Evolutionary conservation across 257 asterid species (phyloP).

Genomic region (Penstemon eatonii): DNA sequence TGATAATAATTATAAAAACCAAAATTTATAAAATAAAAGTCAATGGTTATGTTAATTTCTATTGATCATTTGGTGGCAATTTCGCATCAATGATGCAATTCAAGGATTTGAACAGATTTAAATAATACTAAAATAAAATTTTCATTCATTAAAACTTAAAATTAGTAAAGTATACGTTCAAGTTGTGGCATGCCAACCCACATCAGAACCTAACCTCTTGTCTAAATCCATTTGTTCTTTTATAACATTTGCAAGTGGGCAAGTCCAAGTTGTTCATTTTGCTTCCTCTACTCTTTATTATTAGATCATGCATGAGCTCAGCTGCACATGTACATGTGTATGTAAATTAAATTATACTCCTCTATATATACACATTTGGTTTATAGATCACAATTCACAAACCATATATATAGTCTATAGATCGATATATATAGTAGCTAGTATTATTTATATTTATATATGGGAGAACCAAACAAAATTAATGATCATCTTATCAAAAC

Average conservation of each 20-base stretch:
- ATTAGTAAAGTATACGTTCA: background rate
- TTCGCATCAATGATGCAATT: background rate
- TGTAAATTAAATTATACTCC: too few relatives aligned
- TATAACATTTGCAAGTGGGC: background rate
- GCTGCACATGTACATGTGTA: too few relatives aligned
- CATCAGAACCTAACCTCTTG: constrained; percentile 9
- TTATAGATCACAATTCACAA: too few relatives aligned
- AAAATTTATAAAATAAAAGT: background rate
- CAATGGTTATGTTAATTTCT: background rate
- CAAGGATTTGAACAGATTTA: background rate
- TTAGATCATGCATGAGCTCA: too few relatives aligned
- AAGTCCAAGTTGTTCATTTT: too few relatives aligned
- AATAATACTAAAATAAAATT: background rate
- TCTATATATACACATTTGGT: too few relatives aligned
- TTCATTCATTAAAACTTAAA: background rate
- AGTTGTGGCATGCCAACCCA: background rate
- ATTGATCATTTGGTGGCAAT: constrained; percentile 1
- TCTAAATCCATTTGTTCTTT: background rate
- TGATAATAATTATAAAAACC: background rate
- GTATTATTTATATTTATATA: too few relatives aligned
- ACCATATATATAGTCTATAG: too few relatives aligned
- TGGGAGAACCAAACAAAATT: background rate
- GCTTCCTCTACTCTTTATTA: too few relatives aligned
- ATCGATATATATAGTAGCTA: too few relatives aligned
- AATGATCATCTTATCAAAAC: background rate